Conservation (phyloP, 768 basidiomycete species). For the Rhodotorula kratochvilovae region DNA sequence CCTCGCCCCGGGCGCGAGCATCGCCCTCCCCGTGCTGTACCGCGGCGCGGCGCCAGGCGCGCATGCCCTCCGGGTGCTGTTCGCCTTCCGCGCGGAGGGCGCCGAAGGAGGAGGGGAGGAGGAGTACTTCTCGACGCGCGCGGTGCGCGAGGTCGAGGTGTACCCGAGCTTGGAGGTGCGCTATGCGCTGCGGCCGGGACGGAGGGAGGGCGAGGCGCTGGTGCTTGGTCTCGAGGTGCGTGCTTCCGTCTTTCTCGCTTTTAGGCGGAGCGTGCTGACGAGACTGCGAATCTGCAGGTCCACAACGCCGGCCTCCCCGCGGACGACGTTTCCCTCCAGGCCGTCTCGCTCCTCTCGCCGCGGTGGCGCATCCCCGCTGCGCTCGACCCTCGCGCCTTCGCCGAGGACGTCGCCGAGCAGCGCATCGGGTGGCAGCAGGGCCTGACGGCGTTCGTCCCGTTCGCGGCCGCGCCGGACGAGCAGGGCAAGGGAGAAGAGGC, state of each 20-base stretch:
- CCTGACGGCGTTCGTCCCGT: constrained; percentile 55
- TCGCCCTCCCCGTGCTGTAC: constrained; percentile 56
- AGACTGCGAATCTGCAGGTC: not conserved
- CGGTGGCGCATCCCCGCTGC: constrained; percentile 59
- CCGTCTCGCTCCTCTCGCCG: constrained; percentile 65
- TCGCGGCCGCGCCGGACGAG: constrained; percentile 49
- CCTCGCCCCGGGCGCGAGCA: constrained; percentile 55
- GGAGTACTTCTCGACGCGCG: constrained; percentile 59
- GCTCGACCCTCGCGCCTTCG: constrained; percentile 50
- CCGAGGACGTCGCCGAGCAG: constrained; percentile 49
- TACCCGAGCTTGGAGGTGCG: constrained; percentile 58
- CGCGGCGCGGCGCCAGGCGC: constrained; percentile 55
- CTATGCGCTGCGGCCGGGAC: constrained; percentile 55
- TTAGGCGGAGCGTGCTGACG: not conserved
- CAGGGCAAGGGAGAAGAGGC: not conserved
- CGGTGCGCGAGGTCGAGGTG: constrained; percentile 60
- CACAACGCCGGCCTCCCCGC: constrained; percentile 29
- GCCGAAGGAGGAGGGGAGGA: not conserved
- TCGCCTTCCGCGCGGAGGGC: constrained; percentile 62
- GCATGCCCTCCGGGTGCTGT: constrained; percentile 59
- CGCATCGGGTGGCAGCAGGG: constrained; percentile 50
- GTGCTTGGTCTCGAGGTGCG: constrained; percentile 28
- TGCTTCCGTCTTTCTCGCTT: not conserved
- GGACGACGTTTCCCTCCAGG: constrained; percentile 53
- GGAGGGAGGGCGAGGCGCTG: not conserved